These are phyloP conservation scores for Leccinellum albellum DNA, from an alignment of 768 basidiomycete species.

Conservation along the genomic window DNA sequence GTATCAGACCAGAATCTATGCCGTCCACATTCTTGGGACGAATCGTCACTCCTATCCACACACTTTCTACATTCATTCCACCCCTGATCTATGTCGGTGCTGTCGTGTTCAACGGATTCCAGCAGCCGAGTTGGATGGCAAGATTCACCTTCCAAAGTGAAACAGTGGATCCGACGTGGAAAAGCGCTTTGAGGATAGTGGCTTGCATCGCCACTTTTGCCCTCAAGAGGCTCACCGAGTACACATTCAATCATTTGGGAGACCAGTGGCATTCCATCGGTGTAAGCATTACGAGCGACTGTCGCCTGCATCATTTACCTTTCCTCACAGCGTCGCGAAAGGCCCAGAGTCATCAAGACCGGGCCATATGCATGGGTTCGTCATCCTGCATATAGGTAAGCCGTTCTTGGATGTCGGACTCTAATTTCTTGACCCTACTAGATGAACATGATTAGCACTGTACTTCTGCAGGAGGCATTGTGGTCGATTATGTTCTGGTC, in stretches of 20 bases:
- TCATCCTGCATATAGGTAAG: slow-evolving; percentile 32
- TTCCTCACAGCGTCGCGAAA: slow-evolving; percentile 25
- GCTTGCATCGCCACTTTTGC: slow-evolving; percentile 21
- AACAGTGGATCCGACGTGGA: slow-evolving; percentile 7
- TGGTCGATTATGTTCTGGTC: slow-evolving; percentile 32
- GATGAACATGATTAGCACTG: slow-evolving; percentile 1
- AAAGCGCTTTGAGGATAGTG: slow-evolving; percentile 6
- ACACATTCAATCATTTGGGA: slow-evolving; percentile 13
- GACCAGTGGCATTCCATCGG: slow-evolving; percentile 28
- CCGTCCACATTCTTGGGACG: slow-evolving; percentile 16
- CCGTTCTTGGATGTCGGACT: neutral
- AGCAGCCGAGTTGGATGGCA: slow-evolving; percentile 30
- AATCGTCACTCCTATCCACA: slow-evolving; percentile 26
- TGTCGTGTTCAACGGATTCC: slow-evolving; percentile 22
- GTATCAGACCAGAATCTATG: slow-evolving; percentile 14
- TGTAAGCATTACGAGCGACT: neutral
- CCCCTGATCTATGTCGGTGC: slow-evolving; percentile 25
- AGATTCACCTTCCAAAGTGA: slow-evolving; percentile 14
- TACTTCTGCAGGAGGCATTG: slow-evolving; percentile 19
- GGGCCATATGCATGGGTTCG: slow-evolving; percentile 35
- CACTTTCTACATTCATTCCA: slow-evolving; percentile 10
- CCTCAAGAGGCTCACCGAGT: neutral
- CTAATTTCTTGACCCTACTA: neutral
- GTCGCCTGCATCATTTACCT: neutral
- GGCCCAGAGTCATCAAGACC: slow-evolving; percentile 26